Conservation (phyloP, 192 early-diverging fungal species). For the Podochytrium sp. region DNA sequence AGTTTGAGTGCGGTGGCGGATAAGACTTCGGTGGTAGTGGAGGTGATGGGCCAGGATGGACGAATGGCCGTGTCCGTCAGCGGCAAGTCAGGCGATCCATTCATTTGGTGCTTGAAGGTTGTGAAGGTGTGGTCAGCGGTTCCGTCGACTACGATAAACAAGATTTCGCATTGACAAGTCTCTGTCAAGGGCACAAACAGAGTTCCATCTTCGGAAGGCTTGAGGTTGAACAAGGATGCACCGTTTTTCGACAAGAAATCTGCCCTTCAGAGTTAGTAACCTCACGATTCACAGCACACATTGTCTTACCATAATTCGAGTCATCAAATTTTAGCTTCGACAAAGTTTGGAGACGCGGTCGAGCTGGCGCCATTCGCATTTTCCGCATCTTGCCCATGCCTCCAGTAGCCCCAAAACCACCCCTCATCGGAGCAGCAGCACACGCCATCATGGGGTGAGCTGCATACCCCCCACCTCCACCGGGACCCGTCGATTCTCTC, state of each 20-base stretch:
- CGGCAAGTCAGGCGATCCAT: neutral
- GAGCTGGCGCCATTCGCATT: too few species aligned
- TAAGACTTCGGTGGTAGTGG: constrained; percentile 10
- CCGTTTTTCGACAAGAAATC: constrained; percentile 25
- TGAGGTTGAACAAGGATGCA: constrained; percentile 22
- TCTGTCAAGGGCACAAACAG: constrained; percentile 13
- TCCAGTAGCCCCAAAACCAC: too few species aligned
- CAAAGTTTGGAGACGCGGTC: neutral
- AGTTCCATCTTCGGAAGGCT: neutral
- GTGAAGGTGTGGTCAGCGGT: neutral
- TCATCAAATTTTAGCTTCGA: neutral
- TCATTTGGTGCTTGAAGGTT: neutral
- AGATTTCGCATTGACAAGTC: constrained; percentile 4
- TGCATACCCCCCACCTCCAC: too few species aligned
- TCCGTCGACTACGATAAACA: constrained; percentile 18
- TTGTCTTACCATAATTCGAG: constrained; percentile 25
- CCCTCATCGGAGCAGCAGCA: too few species aligned
- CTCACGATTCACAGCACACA: neutral
- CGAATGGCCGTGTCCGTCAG: constrained; percentile 1
- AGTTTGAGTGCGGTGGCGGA: neutral
- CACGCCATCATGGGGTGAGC: too few species aligned
- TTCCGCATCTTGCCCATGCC: too few species aligned
- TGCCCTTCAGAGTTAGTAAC: neutral
- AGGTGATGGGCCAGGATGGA: constrained; percentile 8
- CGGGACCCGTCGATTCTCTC: too few species aligned